Conservation (phyloP, 257 asterid genomes). For the Ilex aquifolium region DNA sequence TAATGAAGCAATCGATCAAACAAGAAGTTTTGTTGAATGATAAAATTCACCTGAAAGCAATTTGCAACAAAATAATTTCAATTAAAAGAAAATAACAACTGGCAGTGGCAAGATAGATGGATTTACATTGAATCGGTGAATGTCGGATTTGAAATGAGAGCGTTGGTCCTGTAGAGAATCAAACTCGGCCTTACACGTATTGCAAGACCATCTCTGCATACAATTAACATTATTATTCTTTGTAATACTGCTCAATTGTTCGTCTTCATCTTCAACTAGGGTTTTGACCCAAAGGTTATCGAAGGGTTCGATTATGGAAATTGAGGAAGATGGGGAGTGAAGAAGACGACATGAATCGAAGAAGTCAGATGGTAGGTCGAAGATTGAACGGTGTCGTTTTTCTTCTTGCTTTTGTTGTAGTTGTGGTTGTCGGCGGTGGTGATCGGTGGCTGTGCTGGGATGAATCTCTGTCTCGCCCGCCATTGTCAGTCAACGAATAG, state of each 20-base stretch:
- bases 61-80: too few relatives aligned
- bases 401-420: slow-evolving; percentile 27
- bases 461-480: neutral
- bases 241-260: slow-evolving; percentile 5
- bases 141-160: slow-evolving; percentile 84
- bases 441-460: neutral
- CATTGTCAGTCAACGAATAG: neutral
- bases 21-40: too few relatives aligned
- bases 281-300: slow-evolving; percentile 11
- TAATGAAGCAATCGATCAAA: too few relatives aligned
- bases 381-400: slow-evolving; percentile 54
- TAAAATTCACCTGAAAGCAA: too few relatives aligned
- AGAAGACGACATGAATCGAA: slow-evolving; percentile 77
- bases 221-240: slow-evolving; percentile 2
- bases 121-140: slow-evolving; percentile 84
- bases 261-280: slow-evolving; percentile 15
- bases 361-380: slow-evolving; percentile 54
- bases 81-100: neutral
- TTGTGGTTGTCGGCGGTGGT: slow-evolving; percentile 2
- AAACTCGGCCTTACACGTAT: slow-evolving; percentile 81
- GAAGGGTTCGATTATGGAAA: slow-evolving; percentile 18
- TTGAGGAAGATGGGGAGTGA: slow-evolving; percentile 42
- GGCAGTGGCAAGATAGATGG: neutral
- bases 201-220: slow-evolving; percentile 90
- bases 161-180: slow-evolving; percentile 92